phyloP scores from a whole-genome alignment of 1,139 yeast genomes.

The Hansenula anomala region DNA sequence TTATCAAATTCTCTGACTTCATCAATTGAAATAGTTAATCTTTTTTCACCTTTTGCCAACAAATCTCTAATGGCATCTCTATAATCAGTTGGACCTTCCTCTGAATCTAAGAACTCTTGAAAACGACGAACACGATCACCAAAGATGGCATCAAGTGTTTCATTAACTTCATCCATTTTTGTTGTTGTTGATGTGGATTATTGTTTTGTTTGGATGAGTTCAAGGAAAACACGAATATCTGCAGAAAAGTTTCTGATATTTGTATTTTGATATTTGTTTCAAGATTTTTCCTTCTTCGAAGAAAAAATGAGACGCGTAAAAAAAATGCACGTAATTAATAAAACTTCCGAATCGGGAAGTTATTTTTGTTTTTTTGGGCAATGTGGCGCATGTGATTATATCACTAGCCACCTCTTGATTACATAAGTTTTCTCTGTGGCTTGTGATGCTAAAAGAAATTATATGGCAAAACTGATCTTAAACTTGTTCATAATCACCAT shows the following conservation, averaged over 20 bases:
- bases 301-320: neutral
- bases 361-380: neutral
- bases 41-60: constrained; percentile 59
- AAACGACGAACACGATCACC: constrained; percentile 85
- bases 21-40: constrained; percentile 77
- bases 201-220: too few species aligned
- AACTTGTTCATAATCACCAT: too few species aligned
- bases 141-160: constrained; percentile 39
- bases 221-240: too few species aligned
- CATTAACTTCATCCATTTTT: constrained; percentile 21
- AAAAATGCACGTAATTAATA: constrained; percentile 5
- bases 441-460: neutral
- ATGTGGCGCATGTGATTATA: too few species aligned
- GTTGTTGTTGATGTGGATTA: neutral
- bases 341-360: constrained; percentile 10
- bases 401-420: too few species aligned
- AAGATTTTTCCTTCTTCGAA: too few species aligned
- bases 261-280: too few species aligned
- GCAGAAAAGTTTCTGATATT: too few species aligned
- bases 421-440: neutral
- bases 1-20: constrained; percentile 83
- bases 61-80: constrained; percentile 65
- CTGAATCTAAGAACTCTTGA: constrained; percentile 77
- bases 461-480: too few species aligned
- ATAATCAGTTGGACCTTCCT: constrained; percentile 49